Percentiles rank a stretch among this genome's conserved stretches.
These are phyloP conservation scores for Cymbidium sinense DNA, from an alignment of 106 monocot species.

Conservation along the genomic window DNA sequence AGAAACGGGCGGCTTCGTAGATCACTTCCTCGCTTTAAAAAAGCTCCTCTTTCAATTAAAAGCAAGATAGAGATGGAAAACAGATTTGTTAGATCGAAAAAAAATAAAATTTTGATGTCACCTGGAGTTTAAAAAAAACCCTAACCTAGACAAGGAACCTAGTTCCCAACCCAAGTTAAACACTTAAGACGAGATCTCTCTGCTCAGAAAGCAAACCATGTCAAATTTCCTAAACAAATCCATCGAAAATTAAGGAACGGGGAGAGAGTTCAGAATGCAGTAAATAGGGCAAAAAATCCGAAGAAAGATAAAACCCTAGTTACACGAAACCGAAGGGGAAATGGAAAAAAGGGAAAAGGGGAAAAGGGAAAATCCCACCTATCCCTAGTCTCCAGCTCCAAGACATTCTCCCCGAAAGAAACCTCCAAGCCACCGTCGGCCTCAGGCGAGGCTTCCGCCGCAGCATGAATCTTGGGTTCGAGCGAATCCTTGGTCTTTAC, in stretches of 20 bases:
- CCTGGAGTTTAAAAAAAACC: background rate
- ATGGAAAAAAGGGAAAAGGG: background rate
- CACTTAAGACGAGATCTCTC: background rate
- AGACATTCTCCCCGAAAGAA: constrained; percentile 43
- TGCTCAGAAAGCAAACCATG: background rate
- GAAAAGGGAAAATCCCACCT: constrained; percentile 24
- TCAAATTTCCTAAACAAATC: background rate
- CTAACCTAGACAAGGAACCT: too few relatives aligned
- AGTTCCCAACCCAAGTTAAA: too few relatives aligned
- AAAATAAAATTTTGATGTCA: background rate
- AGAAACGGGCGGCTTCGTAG: background rate
- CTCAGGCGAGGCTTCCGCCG: background rate
- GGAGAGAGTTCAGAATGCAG: background rate
- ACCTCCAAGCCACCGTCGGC: constrained; percentile 16
- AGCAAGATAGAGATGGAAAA: too few relatives aligned
- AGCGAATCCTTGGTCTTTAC: background rate
- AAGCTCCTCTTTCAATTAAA: background rate
- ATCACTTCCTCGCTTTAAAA: background rate
- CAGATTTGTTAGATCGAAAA: too few relatives aligned
- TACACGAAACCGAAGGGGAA: background rate
- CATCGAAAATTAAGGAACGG: background rate
- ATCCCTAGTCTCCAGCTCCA: constrained; percentile 27
- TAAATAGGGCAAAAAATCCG: background rate
- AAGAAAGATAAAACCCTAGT: background rate
- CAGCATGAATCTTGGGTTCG: background rate